A percentile compares a stretch with the other conserved stretches of the same genome.
Evolutionary conservation across 495 filamentous ascomycete species (phyloP).

Genomic region (Glonium stellatum): DNA sequence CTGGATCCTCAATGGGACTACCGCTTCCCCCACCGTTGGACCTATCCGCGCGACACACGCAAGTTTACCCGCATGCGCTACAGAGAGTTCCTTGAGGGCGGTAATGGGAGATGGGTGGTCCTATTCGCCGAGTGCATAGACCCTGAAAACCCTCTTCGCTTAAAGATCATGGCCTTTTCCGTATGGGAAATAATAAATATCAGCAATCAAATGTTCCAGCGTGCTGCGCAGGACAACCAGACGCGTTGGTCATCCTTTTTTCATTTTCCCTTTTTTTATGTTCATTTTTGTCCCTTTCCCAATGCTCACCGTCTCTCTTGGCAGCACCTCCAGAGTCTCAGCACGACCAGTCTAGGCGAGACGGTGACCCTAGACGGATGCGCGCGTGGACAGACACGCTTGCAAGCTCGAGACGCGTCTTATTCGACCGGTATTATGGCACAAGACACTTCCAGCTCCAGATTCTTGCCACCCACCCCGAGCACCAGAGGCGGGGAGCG

Average conservation of each 20-base stretch:
- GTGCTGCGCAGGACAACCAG: neutral
- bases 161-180: conserved; percentile 7
- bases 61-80: conserved; percentile 5
- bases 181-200: conserved; percentile 15
- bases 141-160: neutral
- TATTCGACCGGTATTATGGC: conserved; percentile 11
- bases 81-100: conserved; percentile 12
- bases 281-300: no score
- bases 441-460: conserved; percentile 13
- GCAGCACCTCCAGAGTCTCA: neutral
- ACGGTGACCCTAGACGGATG: conserved; percentile 11
- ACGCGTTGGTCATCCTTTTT: neutral
- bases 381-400: conserved; percentile 7
- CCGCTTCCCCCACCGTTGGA: conserved; percentile 10
- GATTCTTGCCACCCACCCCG: conserved; percentile 16
- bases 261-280: no score
- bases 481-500: conserved; percentile 11
- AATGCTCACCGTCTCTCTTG: neutral
- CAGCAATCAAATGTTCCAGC: neutral
- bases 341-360: neutral
- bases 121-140: conserved; percentile 9
- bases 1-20: conserved; percentile 21
- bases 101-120: conserved; percentile 9
- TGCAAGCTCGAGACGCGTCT: neutral
- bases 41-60: conserved; percentile 9